Conservation (phyloP, 2,329 filamentous ascomycete species). For the Fusarium sororula region DNA sequence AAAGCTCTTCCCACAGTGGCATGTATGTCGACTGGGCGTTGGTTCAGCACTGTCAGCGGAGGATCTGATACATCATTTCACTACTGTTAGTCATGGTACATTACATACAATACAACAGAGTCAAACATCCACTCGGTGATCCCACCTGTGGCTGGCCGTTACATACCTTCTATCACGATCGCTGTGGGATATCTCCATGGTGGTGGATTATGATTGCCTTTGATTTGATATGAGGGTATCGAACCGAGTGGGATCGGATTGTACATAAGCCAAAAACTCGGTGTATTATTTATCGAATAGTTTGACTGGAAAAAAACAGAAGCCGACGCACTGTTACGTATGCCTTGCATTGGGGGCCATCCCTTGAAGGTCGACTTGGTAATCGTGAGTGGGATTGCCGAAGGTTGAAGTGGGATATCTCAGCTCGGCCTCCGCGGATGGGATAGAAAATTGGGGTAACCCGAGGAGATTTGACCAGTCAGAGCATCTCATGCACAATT, state of each 20-base stretch:
- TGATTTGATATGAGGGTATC: neutral
- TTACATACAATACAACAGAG: neutral
- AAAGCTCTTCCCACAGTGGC: slow-evolving; percentile 53
- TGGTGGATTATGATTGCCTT: slow-evolving; percentile 19
- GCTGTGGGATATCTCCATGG: slow-evolving; percentile 37
- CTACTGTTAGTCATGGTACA: neutral
- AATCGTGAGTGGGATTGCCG: slow-evolving; percentile 36
- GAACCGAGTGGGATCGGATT: slow-evolving; percentile 36
- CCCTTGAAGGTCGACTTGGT: slow-evolving; percentile 31
- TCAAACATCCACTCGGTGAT: slow-evolving; percentile 5
- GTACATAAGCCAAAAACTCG: neutral
- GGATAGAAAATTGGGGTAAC: neutral
- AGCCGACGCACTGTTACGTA: slow-evolving; percentile 4
- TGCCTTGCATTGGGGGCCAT: slow-evolving; percentile 10
- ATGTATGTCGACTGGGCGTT: slow-evolving; percentile 42
- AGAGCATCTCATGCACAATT: rapidly evolving
- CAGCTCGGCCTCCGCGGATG: neutral
- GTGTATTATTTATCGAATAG: neutral
- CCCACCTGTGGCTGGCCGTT: slow-evolving; percentile 5
- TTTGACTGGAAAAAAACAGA: slow-evolving; percentile 1
- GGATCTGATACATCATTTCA: slow-evolving; percentile 9
- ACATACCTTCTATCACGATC: slow-evolving; percentile 16
- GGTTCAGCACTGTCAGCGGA: slow-evolving; percentile 23
- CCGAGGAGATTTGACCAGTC: neutral
- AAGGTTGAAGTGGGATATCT: slow-evolving; percentile 28